A percentile compares a stretch with the other conserved stretches of the same genome.
These are phyloP conservation scores for Coemansia sp. DNA, from an alignment of 192 early-diverging fungal genomes.

Conservation along the genomic window DNA sequence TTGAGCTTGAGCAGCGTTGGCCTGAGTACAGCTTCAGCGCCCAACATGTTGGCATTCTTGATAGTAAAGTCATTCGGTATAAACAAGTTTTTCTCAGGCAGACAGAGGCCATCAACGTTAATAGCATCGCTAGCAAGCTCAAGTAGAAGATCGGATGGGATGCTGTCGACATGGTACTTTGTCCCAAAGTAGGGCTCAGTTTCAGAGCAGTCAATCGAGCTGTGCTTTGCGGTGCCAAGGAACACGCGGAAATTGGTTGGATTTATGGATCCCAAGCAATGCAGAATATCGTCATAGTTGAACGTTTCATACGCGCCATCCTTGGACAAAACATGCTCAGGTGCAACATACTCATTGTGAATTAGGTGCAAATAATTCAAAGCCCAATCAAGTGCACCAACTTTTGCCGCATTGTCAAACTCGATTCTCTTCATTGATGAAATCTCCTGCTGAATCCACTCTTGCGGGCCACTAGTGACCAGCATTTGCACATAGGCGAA, in stretches of 20 bases:
- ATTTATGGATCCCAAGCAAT: constrained; percentile 60
- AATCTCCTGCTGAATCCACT: constrained; percentile 37
- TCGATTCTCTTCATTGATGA: constrained; percentile 25
- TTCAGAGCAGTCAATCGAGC: constrained; percentile 19
- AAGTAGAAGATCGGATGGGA: constrained; percentile 7
- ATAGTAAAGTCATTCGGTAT: constrained; percentile 34
- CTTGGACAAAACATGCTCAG: constrained; percentile 69
- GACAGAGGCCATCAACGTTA: background rate
- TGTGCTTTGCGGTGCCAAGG: constrained; percentile 33
- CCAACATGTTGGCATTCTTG: background rate
- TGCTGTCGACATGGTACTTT: constrained; percentile 64
- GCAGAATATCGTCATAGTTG: constrained; percentile 62
- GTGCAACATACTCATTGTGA: constrained; percentile 66
- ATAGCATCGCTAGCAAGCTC: constrained; percentile 58
- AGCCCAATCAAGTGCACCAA: constrained; percentile 43
- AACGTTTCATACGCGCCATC: constrained; percentile 63
- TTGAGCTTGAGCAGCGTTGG: constrained; percentile 18
- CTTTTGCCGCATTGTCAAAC: constrained; percentile 68
- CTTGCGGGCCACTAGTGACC: constrained; percentile 11
- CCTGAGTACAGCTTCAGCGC: background rate
- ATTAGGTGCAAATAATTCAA: constrained; percentile 65
- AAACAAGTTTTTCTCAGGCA: constrained; percentile 10
- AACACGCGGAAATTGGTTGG: constrained; percentile 61
- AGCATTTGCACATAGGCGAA: constrained; percentile 46
- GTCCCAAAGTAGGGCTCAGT: constrained; percentile 79